Percentiles rank a stretch among this genome's conserved stretches.
phyloP scores from a whole-genome alignment of 176 grass and related monocot genomes.

The Aechmea fasciata region DNA sequence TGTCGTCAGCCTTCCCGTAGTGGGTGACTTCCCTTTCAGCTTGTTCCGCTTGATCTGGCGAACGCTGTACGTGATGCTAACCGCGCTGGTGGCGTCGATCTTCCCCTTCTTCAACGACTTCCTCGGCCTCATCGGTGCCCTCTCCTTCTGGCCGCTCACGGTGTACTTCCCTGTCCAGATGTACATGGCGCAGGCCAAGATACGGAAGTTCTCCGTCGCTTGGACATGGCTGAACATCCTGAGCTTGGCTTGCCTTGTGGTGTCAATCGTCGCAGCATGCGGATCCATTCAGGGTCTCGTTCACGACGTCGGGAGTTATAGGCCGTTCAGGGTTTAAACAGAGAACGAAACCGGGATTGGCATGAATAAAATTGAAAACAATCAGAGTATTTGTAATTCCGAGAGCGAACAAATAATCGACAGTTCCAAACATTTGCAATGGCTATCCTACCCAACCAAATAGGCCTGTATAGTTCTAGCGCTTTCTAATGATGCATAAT shows the following conservation, averaged over 20 bases:
- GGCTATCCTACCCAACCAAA: too few species aligned
- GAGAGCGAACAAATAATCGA: too few species aligned
- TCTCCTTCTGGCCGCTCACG: conserved; percentile 89
- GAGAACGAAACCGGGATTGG: neutral
- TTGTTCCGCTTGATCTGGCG: conserved; percentile 49
- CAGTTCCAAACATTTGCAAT: too few species aligned
- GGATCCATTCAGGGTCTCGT: conserved; percentile 71
- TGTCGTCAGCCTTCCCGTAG: neutral
- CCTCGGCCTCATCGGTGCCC: conserved; percentile 63
- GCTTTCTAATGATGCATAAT: too few species aligned
- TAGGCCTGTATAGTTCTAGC: too few species aligned
- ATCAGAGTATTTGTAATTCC: too few species aligned
- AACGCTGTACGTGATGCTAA: conserved; percentile 53
- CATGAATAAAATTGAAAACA: too few species aligned
- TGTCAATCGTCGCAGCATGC: conserved; percentile 39
- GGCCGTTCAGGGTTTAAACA: conserved; percentile 36
- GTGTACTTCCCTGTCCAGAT: conserved; percentile 97
- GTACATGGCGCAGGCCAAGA: conserved; percentile 57
- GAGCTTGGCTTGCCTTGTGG: conserved; percentile 28
- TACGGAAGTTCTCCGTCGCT: conserved; percentile 18
- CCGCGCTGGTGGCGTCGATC: conserved; percentile 61
- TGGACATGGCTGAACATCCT: conserved; percentile 21
- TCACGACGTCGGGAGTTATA: conserved; percentile 50
- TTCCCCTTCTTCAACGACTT: conserved; percentile 87
- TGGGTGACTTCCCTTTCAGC: conserved; percentile 11